Evolutionary conservation across 306 rosid genomes (phyloP), one percentile per base, ranked within the genome.

Genomic region (Glycine soja): DNA sequence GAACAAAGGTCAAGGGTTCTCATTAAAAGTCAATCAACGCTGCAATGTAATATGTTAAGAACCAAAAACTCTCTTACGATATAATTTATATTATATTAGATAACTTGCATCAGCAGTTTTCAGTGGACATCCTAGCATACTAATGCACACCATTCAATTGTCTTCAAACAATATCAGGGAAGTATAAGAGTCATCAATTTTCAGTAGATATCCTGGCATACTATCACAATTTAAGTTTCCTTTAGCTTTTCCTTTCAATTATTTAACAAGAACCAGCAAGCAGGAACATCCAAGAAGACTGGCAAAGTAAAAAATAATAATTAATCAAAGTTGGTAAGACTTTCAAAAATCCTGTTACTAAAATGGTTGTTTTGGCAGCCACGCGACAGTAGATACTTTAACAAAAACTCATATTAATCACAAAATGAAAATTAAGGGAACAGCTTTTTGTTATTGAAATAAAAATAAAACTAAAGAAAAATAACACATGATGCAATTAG

Each of bases 91-190:
- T 50, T 8, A 38, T 15, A 77, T 51, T 53, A n/a, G 30, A 59
- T 11, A 56, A 73, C 42, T 5, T 19, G 5, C 68, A 66, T 38
- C 10, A 73, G 4, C 38, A 24, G 10, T 38, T 15, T 51, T 74
- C 45, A 43, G 36, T 7, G 36, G 14, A 3, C 59, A 30, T 79
- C 69, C 82, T 38, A 53, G 76, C 57, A 79, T 16, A 66, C 9
- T 75, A 63, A 67, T 58, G 58, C 43, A 42, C 52, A n/a, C 62
- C 78, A 58, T 59, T 67, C 43, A 15, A 57, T 57, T 57, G 67
- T 30, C 48, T 65, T 59, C 30, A 62, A 15, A 13, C 58, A 59
- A 40, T 52, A 59, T 10, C 42, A 77, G 48, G 78, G 63, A 40
- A 7, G 61, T 36, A 43, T 24, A 42, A 42, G 16, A 78, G 57